Evolutionary conservation across 148 eudicot species (phyloP).

Genomic region (Limonium bicolor): DNA sequence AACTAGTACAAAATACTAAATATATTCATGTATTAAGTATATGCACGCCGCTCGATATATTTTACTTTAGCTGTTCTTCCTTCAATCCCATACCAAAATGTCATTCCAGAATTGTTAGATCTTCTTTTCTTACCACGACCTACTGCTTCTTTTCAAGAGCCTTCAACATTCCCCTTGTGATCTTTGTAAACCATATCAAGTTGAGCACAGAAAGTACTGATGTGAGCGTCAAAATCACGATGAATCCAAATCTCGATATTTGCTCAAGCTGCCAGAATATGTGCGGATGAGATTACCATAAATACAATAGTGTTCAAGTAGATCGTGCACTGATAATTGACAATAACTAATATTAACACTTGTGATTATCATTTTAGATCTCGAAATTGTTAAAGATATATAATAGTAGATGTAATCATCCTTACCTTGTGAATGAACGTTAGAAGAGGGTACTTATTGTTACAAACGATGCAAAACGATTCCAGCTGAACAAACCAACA

Average conservation of each 20-base stretch:
- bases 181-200: constrained; percentile 76
- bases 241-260: constrained; percentile 38
- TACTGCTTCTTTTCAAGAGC: constrained; percentile 49
- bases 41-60: too few relatives aligned
- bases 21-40: too few relatives aligned
- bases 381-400: background rate
- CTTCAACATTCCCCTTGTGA: constrained; percentile 73
- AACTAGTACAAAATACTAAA: too few relatives aligned
- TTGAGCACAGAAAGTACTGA: constrained; percentile 46
- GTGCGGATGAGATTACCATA: background rate
- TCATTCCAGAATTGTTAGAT: too few relatives aligned
- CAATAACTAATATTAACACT: background rate
- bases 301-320: background rate
- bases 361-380: background rate
- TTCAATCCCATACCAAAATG: too few relatives aligned
- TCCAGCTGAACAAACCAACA: too few relatives aligned
- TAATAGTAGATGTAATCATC: background rate
- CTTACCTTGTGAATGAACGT: too few relatives aligned
- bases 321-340: background rate
- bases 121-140: too few relatives aligned
- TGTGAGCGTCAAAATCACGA: constrained; percentile 31
- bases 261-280: constrained; percentile 36
- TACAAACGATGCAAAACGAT: too few relatives aligned
- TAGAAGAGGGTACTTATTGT: too few relatives aligned
- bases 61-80: too few relatives aligned